These are phyloP conservation scores for Suillus sp. DNA, from an alignment of 768 basidiomycete species.

Conservation along the genomic window DNA sequence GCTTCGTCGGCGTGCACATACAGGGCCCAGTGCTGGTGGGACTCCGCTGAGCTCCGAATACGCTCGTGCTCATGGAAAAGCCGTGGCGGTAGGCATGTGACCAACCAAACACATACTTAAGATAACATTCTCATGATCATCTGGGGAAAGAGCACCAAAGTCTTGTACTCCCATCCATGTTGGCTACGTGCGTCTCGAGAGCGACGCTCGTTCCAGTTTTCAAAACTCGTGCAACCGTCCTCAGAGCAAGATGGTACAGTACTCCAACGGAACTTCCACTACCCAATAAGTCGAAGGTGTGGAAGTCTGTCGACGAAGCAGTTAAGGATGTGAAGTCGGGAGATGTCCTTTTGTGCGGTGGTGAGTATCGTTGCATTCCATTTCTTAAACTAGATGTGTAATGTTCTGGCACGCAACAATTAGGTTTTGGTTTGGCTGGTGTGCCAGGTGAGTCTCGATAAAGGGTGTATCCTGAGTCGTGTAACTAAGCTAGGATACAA, in stretches of 20 bases:
- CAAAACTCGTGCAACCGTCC: conserved; percentile 18
- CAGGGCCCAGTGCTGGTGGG: neutral
- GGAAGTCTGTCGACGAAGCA: conserved; percentile 80
- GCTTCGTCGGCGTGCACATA: neutral
- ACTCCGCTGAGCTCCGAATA: conserved; percentile 31
- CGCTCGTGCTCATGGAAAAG: neutral
- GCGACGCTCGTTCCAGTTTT: conserved; percentile 21
- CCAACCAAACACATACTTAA: conserved; percentile 2
- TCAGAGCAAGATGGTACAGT: conserved; percentile 28
- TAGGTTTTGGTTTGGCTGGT: conserved; percentile 89
- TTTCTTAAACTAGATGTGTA: neutral
- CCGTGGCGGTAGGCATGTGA: conserved; percentile 14
- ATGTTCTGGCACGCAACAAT: conserved; percentile 6
- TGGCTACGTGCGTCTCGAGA: conserved; percentile 19
- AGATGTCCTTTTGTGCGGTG: conserved; percentile 77
- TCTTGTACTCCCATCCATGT: conserved; percentile 23
- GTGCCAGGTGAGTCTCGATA: conserved; percentile 63
- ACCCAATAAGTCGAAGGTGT: conserved; percentile 63
- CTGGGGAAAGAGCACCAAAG: neutral
- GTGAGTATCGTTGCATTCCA: conserved; percentile 44
- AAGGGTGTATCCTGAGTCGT: neutral
- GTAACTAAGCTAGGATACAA: neutral
- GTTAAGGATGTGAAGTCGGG: conserved; percentile 82
- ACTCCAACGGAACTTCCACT: conserved; percentile 28
- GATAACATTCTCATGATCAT: neutral